Evolutionary conservation across 164 flowering plant species (phyloP).

Genomic region (Amborella trichopoda): DNA sequence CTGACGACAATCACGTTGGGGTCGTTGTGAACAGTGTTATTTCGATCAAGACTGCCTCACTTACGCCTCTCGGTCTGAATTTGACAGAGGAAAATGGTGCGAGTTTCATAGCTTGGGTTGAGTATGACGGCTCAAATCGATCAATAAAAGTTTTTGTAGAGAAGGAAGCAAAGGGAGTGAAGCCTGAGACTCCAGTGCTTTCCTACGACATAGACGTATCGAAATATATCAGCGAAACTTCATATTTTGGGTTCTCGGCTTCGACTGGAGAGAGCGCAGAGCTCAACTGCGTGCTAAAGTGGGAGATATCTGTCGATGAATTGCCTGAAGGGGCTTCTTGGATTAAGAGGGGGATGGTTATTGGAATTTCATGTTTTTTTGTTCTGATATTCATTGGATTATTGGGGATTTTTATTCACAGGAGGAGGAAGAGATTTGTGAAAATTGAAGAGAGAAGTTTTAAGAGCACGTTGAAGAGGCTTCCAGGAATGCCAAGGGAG

Average conservation of each 20-base stretch:
- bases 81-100: slow-evolving; percentile 8
- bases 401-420: slow-evolving; percentile 1
- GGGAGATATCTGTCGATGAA: slow-evolving; percentile 35
- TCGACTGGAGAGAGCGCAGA: slow-evolving; percentile 37
- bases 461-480: slow-evolving; percentile 28
- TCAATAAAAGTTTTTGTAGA: slow-evolving; percentile 32
- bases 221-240: slow-evolving; percentile 13
- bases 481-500: slow-evolving; percentile 55
- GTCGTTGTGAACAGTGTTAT: slow-evolving; percentile 31
- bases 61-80: slow-evolving; percentile 13
- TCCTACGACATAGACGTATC: slow-evolving; percentile 18
- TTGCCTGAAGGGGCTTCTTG: slow-evolving; percentile 3
- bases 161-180: slow-evolving; percentile 8
- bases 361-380: slow-evolving; percentile 21
- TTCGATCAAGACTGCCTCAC: slow-evolving; percentile 18
- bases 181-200: slow-evolving; percentile 26
- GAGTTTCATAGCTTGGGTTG: slow-evolving; percentile 42
- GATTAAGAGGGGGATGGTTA: slow-evolving; percentile 5
- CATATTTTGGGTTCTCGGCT: slow-evolving; percentile 60
- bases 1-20: slow-evolving; percentile 53
- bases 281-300: slow-evolving; percentile 44
- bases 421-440: slow-evolving; percentile 9
- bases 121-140: slow-evolving; percentile 28
- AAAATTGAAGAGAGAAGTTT: slow-evolving; percentile 9
- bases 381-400: slow-evolving; percentile 4